Evolutionary conservation across 441 rosid genomes (phyloP), one percentile per base, ranked within the genome.

Genomic region (Melastoma candidum): DNA sequence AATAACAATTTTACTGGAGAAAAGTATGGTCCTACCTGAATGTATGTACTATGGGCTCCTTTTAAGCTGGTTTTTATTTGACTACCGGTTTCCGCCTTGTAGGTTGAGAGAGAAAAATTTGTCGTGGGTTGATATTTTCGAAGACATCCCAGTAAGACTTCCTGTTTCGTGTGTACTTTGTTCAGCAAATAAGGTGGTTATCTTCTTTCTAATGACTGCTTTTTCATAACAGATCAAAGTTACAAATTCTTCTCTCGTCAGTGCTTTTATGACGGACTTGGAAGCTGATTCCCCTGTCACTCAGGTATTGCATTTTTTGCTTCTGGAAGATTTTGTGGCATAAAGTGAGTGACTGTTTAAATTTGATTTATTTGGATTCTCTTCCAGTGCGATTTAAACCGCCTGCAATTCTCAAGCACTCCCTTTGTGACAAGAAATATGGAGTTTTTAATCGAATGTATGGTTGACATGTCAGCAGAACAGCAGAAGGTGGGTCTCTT

Each of bases 51-150:
- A 39, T 62, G 56, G 5, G 56, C 44, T 7, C 60, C 29, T 13
- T 36, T 6, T 39, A 14, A n/a, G 14, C 12, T 6, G 36, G 12
- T 24, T 57, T 54, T 62, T 44, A 45, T 70, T 46, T 49, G 65
- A 12, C 63, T 12, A 29, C 4, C 50, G 44, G 44, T 54, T 14
- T 65, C 51, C 45, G 53, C 48, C 66, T 45, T 32, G 13, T 65
- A 93, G 98, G 79, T 73, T 93, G 87, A 88, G 98, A 67, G 98
- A 88, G 84, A 86, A 74, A 66, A 93, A 86, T 61, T 78, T 93
- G 78, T 82, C 98, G 44, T 93, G 98, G 98, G 87, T 84, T 77
- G 97, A 89, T 71, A 89, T 93, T 55, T 93, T 93, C 65, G 98
- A 93, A 69, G 98, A 93, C 69, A 93, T 93, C 54, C 98, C 98